Evolutionary conservation across 352 stramenopile genomes (phyloP).

Genomic region (Phytophthora pseudosyringae): DNA sequence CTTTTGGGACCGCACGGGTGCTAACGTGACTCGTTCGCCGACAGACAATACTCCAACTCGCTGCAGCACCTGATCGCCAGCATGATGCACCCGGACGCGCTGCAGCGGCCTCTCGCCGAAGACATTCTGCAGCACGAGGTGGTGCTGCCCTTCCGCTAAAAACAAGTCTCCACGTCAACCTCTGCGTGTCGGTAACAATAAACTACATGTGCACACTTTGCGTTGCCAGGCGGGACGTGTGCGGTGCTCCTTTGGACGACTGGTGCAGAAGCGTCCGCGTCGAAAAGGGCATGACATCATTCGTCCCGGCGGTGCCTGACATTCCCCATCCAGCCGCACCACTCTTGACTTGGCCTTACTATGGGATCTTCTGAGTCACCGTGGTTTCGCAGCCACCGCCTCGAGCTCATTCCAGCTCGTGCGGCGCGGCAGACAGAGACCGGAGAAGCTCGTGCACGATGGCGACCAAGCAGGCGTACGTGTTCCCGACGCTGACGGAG

Average conservation of each 20-base stretch:
- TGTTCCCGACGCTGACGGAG: constrained; percentile 82
- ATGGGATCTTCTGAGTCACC: constrained; percentile 25
- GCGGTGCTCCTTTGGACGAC: constrained; percentile 11
- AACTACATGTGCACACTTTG: constrained; percentile 14
- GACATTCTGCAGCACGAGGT: constrained; percentile 89
- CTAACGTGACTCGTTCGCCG: constrained; percentile 12
- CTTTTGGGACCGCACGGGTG: constrained; percentile 1
- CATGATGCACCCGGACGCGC: constrained; percentile 89
- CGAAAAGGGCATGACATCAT: constrained; percentile 16
- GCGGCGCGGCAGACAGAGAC: constrained; percentile 12
- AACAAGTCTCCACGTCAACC: constrained; percentile 12
- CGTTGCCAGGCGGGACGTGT: constrained; percentile 5
- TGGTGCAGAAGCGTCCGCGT: constrained; percentile 3
- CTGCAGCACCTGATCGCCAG: constrained; percentile 85
- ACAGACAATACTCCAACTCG: constrained; percentile 87
- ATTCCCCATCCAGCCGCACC: constrained; percentile 27
- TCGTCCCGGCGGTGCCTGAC: constrained; percentile 10
- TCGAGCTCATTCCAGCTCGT: constrained; percentile 29
- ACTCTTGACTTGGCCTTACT: constrained; percentile 19
- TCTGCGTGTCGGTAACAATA: constrained; percentile 27
- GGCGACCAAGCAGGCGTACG: constrained; percentile 41
- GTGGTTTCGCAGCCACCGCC: constrained; percentile 27
- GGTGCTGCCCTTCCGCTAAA: constrained; percentile 63
- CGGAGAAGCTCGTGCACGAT: constrained; percentile 12
- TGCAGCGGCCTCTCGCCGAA: constrained; percentile 78